A percentile compares a stretch with the other conserved stretches of the same genome.
Conservation (phyloP, 2,329 filamentous ascomycete genomes). For the Verticillium longisporum region DNA sequence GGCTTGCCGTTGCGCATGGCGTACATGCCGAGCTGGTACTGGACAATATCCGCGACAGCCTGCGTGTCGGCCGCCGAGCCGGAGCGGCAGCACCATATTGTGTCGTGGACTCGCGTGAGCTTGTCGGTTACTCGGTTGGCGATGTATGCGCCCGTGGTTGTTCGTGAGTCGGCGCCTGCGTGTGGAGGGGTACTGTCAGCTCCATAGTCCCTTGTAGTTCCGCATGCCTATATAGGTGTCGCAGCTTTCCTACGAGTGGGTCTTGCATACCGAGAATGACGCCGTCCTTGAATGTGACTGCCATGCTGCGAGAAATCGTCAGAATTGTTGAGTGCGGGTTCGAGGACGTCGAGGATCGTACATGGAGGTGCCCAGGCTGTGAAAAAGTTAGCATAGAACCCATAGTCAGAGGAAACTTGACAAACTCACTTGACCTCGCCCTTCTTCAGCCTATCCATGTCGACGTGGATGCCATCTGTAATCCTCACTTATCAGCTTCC, state of each 20-base stretch:
- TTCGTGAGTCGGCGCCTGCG: slow-evolving; percentile 85
- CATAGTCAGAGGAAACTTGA: background rate
- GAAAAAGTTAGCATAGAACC: slow-evolving; percentile 20
- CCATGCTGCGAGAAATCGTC: slow-evolving; percentile 61
- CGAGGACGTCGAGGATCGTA: slow-evolving; percentile 38
- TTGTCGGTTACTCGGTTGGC: slow-evolving; percentile 99
- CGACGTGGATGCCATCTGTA: slow-evolving; percentile 95
- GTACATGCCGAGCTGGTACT: slow-evolving; percentile 92
- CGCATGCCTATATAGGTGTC: too few species aligned
- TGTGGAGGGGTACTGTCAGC: too few species aligned
- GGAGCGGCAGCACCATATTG: slow-evolving; percentile 98
- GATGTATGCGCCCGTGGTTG: slow-evolving; percentile 96
- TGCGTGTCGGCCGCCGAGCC: slow-evolving; percentile 97
- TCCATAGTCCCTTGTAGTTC: too few species aligned
- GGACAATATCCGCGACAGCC: slow-evolving; percentile 94
- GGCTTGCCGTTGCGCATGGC: slow-evolving; percentile 82
- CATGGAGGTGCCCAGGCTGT: slow-evolving; percentile 94
- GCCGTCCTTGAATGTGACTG: slow-evolving; percentile 96
- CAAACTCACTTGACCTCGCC: slow-evolving; percentile 90
- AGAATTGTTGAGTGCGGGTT: slow-evolving; percentile 16
- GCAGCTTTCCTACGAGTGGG: too few species aligned
- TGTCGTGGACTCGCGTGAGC: slow-evolving; percentile 96
- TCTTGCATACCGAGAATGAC: slow-evolving; percentile 70
- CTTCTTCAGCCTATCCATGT: slow-evolving; percentile 98
- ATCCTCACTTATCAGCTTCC: background rate